Base-by-base conservation (phyloP, 2,329 filamentous ascomycete genomes). In the Lachnellula willkommii region DNA sequence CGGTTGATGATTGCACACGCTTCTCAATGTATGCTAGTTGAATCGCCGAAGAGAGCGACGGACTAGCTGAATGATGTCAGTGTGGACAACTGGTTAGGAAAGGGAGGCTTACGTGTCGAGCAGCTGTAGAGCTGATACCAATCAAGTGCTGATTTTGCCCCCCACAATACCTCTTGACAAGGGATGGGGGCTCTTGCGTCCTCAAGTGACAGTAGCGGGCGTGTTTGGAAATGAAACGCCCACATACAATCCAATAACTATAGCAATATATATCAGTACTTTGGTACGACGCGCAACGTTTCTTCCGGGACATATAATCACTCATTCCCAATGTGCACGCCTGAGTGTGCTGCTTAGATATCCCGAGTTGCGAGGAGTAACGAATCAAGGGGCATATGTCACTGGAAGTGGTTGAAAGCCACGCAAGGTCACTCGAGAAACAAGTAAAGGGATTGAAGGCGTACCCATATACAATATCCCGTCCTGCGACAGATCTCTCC, bases 1-100 rank as follows among this genome's bases (percentile, higher is more conserved):
- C 75, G 36, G 75, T 72, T 15, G 69, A 70, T 1, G 70, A 62
- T 9, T 74, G 68, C 6, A 79, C 63, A 37, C 66, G 69, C 61
- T 80, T 80, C 59, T 79, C 75, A 22, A 78, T 71, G 60, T 79
- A 80, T 2, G 79, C 60, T 3, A 70, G 70, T 50, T 78, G 72
- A 12, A 78, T 66, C 1, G 75, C 74, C 46, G 71, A 66, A 37
- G 71, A 69, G 4, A 78, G 69, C 17, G 74, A 74, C 15, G 69
- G 64, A 24, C 66, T 69, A 52, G 63, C 67, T 62, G 55, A 36
- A 35, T 14, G 11, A 28, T 24, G 24, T 46, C 42, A 28, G 50
- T 26, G 43, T 22, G 26, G 28, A 24, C 11, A 45, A n/a, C 28
- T 46, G 47, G 14, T 50, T 56, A 24, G 57, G 52, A 32, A 43